Evolutionary conservation across 2,329 filamentous ascomycete genomes (phyloP), one percentile per base, ranked within the genome.

Genomic region (Lachnellula subtilissima): DNA sequence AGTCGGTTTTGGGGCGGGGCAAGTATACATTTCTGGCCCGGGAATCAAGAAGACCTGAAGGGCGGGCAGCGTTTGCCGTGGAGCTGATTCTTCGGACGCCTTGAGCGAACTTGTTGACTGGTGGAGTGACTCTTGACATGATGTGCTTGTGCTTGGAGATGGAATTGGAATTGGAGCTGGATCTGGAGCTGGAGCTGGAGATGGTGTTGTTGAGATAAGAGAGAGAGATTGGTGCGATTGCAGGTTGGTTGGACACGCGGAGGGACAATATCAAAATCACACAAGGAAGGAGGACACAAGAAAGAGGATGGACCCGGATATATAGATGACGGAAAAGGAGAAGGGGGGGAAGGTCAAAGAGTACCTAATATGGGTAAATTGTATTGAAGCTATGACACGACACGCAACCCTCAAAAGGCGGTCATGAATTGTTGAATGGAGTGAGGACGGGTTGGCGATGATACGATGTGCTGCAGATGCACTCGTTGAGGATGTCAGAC

Each of bases 41-140:
- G 23, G 63, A 61, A 45, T 64, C 57, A 15, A 66, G 58, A 37
- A 64, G 64, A 25, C 40, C 50, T 9, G 61, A 67, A 11, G 66
- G 60, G 50, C 60, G 65, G 3, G 45, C 53, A 15, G 62, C 55
- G 22, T 57, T 60, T 35, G 65, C 53, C 51, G 60, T 67, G 46
- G 65, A 64, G 49, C 60, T 64, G 52, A 68, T 65, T 45, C 60
- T 53, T 48, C 65, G 55, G 6, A 68, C 36, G 8, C 57, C 53
- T 51, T 64, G 62, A 37, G 59, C 61, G 46, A 69, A 54, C 49
- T 64, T 69, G 48, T 54, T 65, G 4, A 68, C 64, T 22, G 66
- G 65, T 40, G 65, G 65, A 47, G 67, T 69, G 32, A 69, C 58
- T 65, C 68, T 59, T 11, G 66, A 67, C 68, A 70, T 70, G 12